Conservation (phyloP, 1,139 yeast species). For the Candida sanyaensis region DNA sequence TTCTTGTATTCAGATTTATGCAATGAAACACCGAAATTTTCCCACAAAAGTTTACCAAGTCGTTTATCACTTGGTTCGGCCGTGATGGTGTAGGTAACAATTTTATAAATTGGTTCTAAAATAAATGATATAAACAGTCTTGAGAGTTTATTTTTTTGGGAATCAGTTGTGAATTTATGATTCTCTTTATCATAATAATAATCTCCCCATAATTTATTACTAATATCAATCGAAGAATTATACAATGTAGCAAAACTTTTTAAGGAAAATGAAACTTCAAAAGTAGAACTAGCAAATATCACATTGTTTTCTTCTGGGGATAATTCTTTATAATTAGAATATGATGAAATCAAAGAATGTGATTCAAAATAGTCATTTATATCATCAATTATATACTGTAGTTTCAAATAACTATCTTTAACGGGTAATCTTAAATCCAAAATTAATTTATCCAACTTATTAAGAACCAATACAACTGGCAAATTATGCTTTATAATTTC, state of each 20-base stretch:
- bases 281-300: constrained; percentile 67
- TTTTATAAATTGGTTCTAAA: constrained; percentile 78
- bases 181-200: constrained; percentile 48
- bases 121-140: constrained; percentile 71
- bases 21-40: constrained; percentile 47
- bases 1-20: constrained; percentile 39
- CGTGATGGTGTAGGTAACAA: constrained; percentile 63
- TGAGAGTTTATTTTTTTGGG: constrained; percentile 27
- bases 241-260: constrained; percentile 65
- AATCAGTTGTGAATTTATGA: constrained; percentile 46
- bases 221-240: constrained; percentile 37
- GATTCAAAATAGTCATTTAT: constrained; percentile 54
- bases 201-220: constrained; percentile 76
- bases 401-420: constrained; percentile 68
- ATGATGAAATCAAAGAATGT: constrained; percentile 25
- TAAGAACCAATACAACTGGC: constrained; percentile 64
- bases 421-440: constrained; percentile 79
- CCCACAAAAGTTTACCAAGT: constrained; percentile 40
- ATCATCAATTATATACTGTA: constrained; percentile 62
- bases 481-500: constrained; percentile 49
- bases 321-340: constrained; percentile 31
- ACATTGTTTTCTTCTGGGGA: constrained; percentile 71
- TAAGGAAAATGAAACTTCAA: constrained; percentile 66
- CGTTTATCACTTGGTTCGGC: constrained; percentile 46
- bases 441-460: constrained; percentile 80